Conservation (phyloP, 768 basidiomycete species). For the Rubroboletus pulcherrimus region DNA sequence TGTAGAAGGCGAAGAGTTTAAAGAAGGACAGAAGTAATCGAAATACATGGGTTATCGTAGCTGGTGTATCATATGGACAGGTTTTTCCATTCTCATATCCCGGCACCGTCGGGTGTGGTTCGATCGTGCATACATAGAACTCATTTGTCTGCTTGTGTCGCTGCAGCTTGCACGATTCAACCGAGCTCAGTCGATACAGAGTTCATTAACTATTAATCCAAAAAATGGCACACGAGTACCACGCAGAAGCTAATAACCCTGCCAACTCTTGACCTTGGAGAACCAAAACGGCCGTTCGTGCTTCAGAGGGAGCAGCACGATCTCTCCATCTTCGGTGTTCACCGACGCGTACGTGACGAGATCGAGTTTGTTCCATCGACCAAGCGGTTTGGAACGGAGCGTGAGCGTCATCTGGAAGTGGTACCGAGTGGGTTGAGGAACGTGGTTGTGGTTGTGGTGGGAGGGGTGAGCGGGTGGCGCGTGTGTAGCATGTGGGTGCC, state of each 20-base stretch:
- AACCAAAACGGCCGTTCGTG: conserved; percentile 93
- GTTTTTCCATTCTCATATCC: conserved; percentile 1
- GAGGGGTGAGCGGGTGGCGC: conserved; percentile 4
- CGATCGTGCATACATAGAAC: too few species aligned
- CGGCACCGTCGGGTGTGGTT: background rate
- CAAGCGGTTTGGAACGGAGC: conserved; percentile 68
- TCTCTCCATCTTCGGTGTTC: conserved; percentile 71
- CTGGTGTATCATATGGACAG: conserved; percentile 30
- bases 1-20: conserved; percentile 22
- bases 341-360: conserved; percentile 72
- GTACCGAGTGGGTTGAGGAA: conserved; percentile 42
- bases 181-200: background rate
- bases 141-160: background rate
- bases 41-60: conserved; percentile 27
- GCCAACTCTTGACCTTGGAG: conserved; percentile 79
- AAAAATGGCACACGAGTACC: background rate
- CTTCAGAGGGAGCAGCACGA: conserved; percentile 64
- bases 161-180: background rate
- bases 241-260: conserved; percentile 16
- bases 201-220: background rate
- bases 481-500: conserved; percentile 5
- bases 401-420: conserved; percentile 70
- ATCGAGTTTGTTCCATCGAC: conserved; percentile 81
- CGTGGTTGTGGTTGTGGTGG: background rate
- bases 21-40: conserved; percentile 33